Conservation (phyloP, 1,139 yeast genomes). For the Blastobotrys illinoisensis region DNA sequence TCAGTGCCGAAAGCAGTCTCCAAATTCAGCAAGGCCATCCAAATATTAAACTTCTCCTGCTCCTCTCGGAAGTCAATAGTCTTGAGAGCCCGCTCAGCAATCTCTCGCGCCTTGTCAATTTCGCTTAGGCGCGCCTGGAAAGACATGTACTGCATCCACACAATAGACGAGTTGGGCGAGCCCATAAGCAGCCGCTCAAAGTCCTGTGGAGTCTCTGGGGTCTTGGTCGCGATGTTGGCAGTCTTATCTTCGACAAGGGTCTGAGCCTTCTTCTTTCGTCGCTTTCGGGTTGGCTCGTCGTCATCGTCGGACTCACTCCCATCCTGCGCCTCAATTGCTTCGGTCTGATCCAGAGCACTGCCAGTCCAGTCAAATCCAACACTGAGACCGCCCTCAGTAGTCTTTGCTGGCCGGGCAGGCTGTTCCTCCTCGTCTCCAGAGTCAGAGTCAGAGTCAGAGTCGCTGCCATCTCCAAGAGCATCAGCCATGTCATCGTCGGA, state of each 20-base stretch:
- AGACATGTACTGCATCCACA: slow-evolving; percentile 99
- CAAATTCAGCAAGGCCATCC: slow-evolving; percentile 93
- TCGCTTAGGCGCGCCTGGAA: slow-evolving; percentile 94
- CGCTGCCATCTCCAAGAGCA: slow-evolving; percentile 28
- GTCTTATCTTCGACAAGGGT: slow-evolving; percentile 69
- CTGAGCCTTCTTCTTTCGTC: slow-evolving; percentile 39
- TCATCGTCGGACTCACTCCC: slow-evolving; percentile 36
- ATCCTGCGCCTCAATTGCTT: slow-evolving; percentile 48
- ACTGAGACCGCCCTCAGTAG: slow-evolving; percentile 51
- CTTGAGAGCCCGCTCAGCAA: slow-evolving; percentile 87
- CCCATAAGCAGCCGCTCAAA: slow-evolving; percentile 88
- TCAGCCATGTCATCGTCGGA: slow-evolving; percentile 28
- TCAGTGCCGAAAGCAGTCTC: slow-evolving; percentile 90
- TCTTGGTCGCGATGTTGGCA: slow-evolving; percentile 71
- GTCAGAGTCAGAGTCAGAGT: slow-evolving; percentile 29
- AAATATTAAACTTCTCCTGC: slow-evolving; percentile 84
- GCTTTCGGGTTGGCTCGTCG: slow-evolving; percentile 31
- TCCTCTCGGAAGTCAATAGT: slow-evolving; percentile 90
- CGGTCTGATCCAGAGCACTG: slow-evolving; percentile 73
- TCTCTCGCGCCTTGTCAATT: slow-evolving; percentile 87
- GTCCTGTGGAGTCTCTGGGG: slow-evolving; percentile 87
- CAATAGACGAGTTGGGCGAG: slow-evolving; percentile 85
- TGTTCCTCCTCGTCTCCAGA: slow-evolving; percentile 13
- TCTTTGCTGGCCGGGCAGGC: neutral
- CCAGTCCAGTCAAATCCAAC: slow-evolving; percentile 96